phyloP scores from a whole-genome alignment of 352 stramenopile species.

The Lagenidium giganteum region DNA sequence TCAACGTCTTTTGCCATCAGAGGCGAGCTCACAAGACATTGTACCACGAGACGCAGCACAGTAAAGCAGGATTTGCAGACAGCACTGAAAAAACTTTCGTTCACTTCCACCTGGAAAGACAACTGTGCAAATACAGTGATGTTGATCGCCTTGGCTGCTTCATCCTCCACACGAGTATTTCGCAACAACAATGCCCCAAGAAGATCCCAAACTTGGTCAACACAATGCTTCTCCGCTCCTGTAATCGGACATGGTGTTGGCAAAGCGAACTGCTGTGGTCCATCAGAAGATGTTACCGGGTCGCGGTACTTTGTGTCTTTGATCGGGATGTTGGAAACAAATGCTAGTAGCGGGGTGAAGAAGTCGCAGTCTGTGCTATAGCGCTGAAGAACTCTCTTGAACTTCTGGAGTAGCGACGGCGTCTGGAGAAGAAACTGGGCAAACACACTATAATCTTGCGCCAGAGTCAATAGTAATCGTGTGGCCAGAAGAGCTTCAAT shows the following conservation, averaged over 20 bases:
- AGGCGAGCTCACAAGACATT: conserved; percentile 18
- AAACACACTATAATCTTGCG: conserved; percentile 31
- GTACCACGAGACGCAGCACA: conserved; percentile 26
- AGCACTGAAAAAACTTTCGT: conserved; percentile 28
- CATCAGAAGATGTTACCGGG: conserved; percentile 4
- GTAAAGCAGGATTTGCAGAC: conserved; percentile 40
- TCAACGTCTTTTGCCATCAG: background rate
- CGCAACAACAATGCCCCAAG: conserved; percentile 39
- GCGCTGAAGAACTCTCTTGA: conserved; percentile 32
- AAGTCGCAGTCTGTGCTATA: conserved; percentile 32
- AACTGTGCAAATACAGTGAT: conserved; percentile 33
- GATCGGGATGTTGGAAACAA: conserved; percentile 36
- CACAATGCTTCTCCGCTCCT: conserved; percentile 14
- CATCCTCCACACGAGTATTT: conserved; percentile 21
- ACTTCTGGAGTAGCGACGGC: conserved; percentile 14
- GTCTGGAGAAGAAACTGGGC: conserved; percentile 34
- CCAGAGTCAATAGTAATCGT: conserved; percentile 46
- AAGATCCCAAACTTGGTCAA: conserved; percentile 46
- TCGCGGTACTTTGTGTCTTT: conserved; percentile 37
- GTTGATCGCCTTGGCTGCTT: conserved; percentile 14
- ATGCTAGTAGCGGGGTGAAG: conserved; percentile 46
- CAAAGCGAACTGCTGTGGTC: conserved; percentile 17
- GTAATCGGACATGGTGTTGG: conserved; percentile 11
- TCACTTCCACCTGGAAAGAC: conserved; percentile 26
- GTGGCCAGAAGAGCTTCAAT: conserved; percentile 28